Percentiles rank a stretch among this genome's conserved stretches.
phyloP scores from a whole-genome alignment of 78 protist genomes.

The Pirum gemmata region DNA sequence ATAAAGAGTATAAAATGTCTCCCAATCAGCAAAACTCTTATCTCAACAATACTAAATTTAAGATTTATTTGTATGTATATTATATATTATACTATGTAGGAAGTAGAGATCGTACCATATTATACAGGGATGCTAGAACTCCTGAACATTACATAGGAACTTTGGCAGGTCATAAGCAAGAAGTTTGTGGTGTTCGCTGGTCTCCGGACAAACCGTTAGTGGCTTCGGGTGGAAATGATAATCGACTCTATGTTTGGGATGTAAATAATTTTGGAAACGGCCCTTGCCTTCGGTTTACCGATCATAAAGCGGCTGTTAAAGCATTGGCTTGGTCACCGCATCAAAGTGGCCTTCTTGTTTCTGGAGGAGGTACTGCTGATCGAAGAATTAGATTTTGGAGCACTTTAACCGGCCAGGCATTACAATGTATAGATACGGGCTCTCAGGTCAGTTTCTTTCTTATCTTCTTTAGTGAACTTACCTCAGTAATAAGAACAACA shows the following conservation, averaged over 20 bases:
- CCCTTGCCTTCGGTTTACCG: constrained; percentile 53
- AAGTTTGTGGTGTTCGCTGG: constrained; percentile 95
- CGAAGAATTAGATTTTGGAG: constrained; percentile 88
- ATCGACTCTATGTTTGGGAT: constrained; percentile 76
- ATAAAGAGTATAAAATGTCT: too few species aligned
- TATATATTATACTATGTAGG: too few species aligned
- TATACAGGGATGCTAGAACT: constrained; percentile 79
- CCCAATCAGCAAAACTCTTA: too few species aligned
- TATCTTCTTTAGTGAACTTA: too few species aligned
- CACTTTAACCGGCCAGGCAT: constrained; percentile 62
- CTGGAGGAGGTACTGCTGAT: constrained; percentile 99
- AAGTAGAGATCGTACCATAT: constrained; percentile 60
- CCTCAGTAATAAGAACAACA: too few species aligned
- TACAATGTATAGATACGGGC: constrained; percentile 68
- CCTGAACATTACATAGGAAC: background rate
- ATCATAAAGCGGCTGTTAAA: constrained; percentile 92
- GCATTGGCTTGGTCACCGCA: constrained; percentile 98
- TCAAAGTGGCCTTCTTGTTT: constrained; percentile 78
- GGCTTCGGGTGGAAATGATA: constrained; percentile 99
- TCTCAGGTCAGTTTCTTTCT: constrained; percentile 59
- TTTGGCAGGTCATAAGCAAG: constrained; percentile 81
- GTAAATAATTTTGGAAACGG: background rate
- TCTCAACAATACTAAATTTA: too few species aligned
- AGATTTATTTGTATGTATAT: too few species aligned
- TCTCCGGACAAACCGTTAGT: constrained; percentile 78